These are phyloP conservation scores for Fusarium sp. DNA, from an alignment of 2,329 filamentous ascomycete genomes.

Conservation along the genomic window DNA sequence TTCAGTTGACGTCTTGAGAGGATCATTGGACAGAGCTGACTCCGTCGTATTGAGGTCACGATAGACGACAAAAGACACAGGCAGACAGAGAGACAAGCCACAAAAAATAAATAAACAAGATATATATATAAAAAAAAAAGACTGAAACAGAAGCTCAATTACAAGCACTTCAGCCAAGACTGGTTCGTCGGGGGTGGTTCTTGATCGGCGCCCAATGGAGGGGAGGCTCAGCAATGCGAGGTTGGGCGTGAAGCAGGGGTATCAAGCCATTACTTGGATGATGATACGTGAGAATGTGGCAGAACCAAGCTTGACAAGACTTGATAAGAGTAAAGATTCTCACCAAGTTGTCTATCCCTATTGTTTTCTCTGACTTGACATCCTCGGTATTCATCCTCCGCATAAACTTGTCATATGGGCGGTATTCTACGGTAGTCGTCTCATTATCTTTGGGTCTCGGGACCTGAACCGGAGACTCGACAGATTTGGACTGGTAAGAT, in stretches of 20 bases:
- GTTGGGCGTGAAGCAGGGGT: slow-evolving; percentile 39
- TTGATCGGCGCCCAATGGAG: slow-evolving; percentile 41
- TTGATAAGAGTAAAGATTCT: slow-evolving; percentile 18
- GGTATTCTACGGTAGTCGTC: slow-evolving; percentile 5
- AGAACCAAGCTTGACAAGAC: slow-evolving; percentile 8
- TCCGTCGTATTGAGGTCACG: slow-evolving; percentile 14
- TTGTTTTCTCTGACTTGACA: background rate
- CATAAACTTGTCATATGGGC: slow-evolving; percentile 29
- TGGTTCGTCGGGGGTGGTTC: slow-evolving; percentile 30
- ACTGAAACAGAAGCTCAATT: slow-evolving; percentile 26
- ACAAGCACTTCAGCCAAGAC: slow-evolving; percentile 33
- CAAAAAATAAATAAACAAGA: background rate
- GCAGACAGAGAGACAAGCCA: background rate
- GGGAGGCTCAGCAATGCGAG: slow-evolving; percentile 34
- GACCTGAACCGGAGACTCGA: slow-evolving; percentile 30
- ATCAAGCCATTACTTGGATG: slow-evolving; percentile 25
- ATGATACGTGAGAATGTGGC: slow-evolving; percentile 27
- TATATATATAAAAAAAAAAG: background rate
- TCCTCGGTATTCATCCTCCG: slow-evolving; percentile 18
- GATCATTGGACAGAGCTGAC: slow-evolving; percentile 16
- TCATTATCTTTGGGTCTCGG: slow-evolving; percentile 19
- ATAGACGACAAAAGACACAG: background rate
- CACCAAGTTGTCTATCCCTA: background rate
- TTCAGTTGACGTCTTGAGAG: slow-evolving; percentile 14
- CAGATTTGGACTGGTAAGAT: slow-evolving; percentile 23